Evolutionary conservation across 352 stramenopile species (phyloP).

Genomic region (Globisporangium nagaii): DNA sequence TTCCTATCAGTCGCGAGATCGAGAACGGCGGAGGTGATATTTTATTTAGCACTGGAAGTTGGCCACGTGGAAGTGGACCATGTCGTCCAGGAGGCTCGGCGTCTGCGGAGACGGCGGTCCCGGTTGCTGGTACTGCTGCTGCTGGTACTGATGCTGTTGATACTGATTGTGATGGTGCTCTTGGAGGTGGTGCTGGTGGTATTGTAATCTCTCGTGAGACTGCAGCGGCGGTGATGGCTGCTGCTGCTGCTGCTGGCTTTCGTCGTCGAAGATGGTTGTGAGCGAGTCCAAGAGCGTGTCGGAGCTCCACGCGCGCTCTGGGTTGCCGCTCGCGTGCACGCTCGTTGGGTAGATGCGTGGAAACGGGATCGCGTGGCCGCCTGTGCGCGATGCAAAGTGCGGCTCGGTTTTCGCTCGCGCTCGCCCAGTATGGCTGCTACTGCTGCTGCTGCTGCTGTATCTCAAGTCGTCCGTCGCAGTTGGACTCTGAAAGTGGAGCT

Average conservation of each 20-base stretch:
- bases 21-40: too few relatives aligned
- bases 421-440: too few relatives aligned
- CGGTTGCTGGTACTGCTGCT: not conserved
- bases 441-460: not conserved
- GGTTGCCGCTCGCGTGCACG: not conserved
- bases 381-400: not conserved
- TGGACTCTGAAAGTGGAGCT: slow-evolving; percentile 4
- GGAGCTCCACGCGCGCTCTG: slow-evolving; percentile 4
- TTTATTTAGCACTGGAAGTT: slow-evolving; percentile 23
- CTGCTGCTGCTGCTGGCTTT: not conserved
- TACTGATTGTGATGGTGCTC: not conserved
- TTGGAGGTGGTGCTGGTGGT: not conserved
- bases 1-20: too few relatives aligned
- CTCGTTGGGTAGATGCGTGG: not conserved
- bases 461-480: slow-evolving; percentile 4
- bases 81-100: slow-evolving; percentile 35
- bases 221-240: not conserved
- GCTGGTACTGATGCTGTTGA: not conserved
- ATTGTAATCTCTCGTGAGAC: too few relatives aligned
- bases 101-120: slow-evolving; percentile 2
- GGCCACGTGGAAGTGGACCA: slow-evolving; percentile 43
- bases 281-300: slow-evolving; percentile 15
- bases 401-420: not conserved
- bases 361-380: not conserved
- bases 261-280: slow-evolving; percentile 31